A percentile compares a stretch with the other conserved stretches of the same genome.
Conservation (phyloP, 202 grass and related monocot genomes). For the Brachypodium distachyon region DNA sequence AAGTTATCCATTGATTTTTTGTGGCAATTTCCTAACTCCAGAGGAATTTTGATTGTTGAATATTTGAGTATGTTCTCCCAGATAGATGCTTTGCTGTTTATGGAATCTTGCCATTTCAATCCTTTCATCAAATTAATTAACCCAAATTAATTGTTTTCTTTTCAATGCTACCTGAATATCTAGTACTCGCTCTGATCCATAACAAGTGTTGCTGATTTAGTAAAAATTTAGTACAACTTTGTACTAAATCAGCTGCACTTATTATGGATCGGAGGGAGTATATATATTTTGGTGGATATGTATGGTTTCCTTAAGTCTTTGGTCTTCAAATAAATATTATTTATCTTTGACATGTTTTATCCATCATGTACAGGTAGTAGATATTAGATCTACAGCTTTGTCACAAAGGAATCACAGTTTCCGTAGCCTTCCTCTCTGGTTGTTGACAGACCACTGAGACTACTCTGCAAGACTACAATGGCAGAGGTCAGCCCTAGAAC, state of each 20-base stretch:
- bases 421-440: slow-evolving; percentile 10
- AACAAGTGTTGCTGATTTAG: too few relatives aligned
- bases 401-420: slow-evolving; percentile 8
- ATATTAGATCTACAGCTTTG: slow-evolving; percentile 15
- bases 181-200: too few relatives aligned
- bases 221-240: slow-evolving; percentile 3
- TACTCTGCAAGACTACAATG: slow-evolving; percentile 70
- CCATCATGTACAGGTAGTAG: slow-evolving; percentile 5
- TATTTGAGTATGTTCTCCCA: not conserved
- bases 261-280: too few relatives aligned
- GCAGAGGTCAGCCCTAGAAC: slow-evolving; percentile 71
- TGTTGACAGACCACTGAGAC: slow-evolving; percentile 29
- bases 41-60: slow-evolving; percentile 2
- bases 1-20: not conserved
- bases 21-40: not conserved
- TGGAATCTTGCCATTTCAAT: not conserved
- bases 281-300: not conserved
- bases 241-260: too few relatives aligned
- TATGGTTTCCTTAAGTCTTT: slow-evolving; percentile 1
- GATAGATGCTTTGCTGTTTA: slow-evolving; percentile 7
- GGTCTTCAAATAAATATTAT: not conserved
- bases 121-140: not conserved
- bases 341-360: not conserved
- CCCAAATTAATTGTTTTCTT: not conserved
- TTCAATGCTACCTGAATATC: slow-evolving; percentile 6